These are phyloP conservation scores for Erythrophleum ivorense DNA, from an alignment of 331 rosid species.

Conservation along the genomic window DNA sequence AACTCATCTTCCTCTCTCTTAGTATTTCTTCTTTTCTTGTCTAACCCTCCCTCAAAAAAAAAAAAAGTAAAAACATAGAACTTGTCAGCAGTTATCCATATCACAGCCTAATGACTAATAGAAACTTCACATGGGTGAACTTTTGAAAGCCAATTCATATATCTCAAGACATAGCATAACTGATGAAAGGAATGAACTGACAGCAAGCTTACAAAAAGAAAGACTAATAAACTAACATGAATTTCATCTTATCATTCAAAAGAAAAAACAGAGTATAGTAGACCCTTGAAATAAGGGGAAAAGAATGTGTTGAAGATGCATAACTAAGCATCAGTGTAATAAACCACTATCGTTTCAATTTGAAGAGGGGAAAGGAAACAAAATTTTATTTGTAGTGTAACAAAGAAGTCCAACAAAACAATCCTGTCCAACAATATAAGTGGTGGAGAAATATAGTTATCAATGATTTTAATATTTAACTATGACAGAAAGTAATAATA, in stretches of 20 bases:
- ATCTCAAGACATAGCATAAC: not conserved
- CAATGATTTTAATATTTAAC: too few relatives aligned
- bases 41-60: not conserved
- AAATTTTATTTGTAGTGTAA: too few relatives aligned
- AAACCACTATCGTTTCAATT: too few relatives aligned
- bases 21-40: not conserved
- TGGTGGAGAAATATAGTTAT: too few relatives aligned
- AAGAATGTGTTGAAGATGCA: too few relatives aligned
- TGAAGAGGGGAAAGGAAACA: too few relatives aligned
- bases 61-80: not conserved
- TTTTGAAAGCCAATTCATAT: not conserved
- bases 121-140: not conserved
- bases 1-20: not conserved
- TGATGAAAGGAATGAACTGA: not conserved
- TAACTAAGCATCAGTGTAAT: too few relatives aligned
- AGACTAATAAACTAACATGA: not conserved
- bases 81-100: conserved; percentile 5
- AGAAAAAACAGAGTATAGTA: too few relatives aligned
- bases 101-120: conserved; percentile 13
- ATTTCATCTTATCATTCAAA: not conserved
- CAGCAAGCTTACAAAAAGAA: not conserved
- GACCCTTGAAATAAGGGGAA: too few relatives aligned
- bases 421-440: too few relatives aligned
- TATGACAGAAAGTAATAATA: too few relatives aligned
- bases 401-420: too few relatives aligned